Evolutionary conservation across 306 rosid species (phyloP), one percentile per base, ranked within the genome.

Genomic region (Senna tora): DNA sequence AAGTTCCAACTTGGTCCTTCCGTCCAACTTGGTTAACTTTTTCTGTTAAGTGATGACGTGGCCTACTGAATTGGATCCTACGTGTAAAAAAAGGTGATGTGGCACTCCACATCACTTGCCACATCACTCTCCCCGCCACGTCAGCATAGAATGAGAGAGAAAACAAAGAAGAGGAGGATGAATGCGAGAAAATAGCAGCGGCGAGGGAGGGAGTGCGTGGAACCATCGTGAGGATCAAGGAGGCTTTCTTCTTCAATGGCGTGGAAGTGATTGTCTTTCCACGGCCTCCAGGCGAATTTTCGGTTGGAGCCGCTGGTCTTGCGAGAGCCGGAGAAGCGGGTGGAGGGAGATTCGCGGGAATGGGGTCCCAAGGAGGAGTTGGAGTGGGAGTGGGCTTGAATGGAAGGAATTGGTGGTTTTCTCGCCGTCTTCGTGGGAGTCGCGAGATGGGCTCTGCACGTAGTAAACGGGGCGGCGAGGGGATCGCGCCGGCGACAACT

Each of bases 181-280:
- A 93, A 93, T 5, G 84, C 89, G 0, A 59, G 78, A 21, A 86
- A 82, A 54, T 89, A 93, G 21, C 92, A 89, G 9, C 98, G 86
- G 1, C 94, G 90, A 4, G 73, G 25, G 53, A 82, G 67, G 36
- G 79, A 82, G 0, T 55, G 77, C 0, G 72, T 39, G 2, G 25
- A 12, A 0, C 49, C 79, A 1, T 81, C 79, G 4, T 59, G 77
- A 3, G 64, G 76, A 2, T 90, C 87, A 2, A 90, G 88, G 22
- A 94, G 96, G 7, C 88, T 88, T 75, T 91, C 98, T 59, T 93
- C 98, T 42, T 94, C 97, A 20, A 90, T 91, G 70, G 91, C 56
- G 28, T 79, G 80, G 49, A 87, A 87, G 25, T 75, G 82, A 56
- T n/a, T n/a, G n/a, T 87, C 94, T 62, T 87, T 91, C 96, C 97